Percentiles rank a stretch among this genome's conserved stretches.
These are phyloP conservation scores for Daldinia eschscholtzii DNA, from an alignment of 2,329 filamentous ascomycete genomes.

Conservation along the genomic window DNA sequence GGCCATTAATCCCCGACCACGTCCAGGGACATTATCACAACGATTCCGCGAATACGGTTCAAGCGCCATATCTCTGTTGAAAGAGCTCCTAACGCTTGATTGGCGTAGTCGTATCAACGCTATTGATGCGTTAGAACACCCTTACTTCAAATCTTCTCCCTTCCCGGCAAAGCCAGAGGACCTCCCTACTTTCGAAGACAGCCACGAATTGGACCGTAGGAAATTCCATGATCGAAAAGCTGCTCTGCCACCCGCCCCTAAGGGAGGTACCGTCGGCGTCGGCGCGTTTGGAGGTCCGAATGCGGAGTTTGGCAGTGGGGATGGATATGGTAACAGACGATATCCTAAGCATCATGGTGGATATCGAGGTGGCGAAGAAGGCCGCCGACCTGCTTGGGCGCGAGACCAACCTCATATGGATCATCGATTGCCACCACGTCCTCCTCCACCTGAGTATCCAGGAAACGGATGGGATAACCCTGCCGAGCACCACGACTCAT, in stretches of 20 bases:
- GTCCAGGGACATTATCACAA: constrained; percentile 75
- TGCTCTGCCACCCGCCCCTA: constrained; percentile 87
- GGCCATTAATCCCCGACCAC: constrained; percentile 71
- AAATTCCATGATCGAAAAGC: constrained; percentile 90
- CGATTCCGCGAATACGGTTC: constrained; percentile 81
- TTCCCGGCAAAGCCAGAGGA: constrained; percentile 85
- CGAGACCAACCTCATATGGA: constrained; percentile 58
- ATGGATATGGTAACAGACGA: constrained; percentile 65
- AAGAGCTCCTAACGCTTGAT: constrained; percentile 86
- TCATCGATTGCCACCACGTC: constrained; percentile 62
- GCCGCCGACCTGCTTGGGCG: constrained; percentile 66
- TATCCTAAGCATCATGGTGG: constrained; percentile 56
- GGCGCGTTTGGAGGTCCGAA: constrained; percentile 67
- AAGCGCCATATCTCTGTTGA: constrained; percentile 81
- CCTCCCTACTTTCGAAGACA: constrained; percentile 92
- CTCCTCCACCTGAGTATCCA: constrained; percentile 61
- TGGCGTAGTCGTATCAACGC: constrained; percentile 92
- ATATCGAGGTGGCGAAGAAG: constrained; percentile 56
- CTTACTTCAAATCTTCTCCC: constrained; percentile 87
- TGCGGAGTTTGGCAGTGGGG: constrained; percentile 64
- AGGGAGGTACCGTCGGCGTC: constrained; percentile 89
- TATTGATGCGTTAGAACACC: constrained; percentile 90
- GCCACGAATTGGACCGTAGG: constrained; percentile 93
- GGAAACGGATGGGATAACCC: constrained; percentile 54
- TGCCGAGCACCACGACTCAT: constrained; percentile 59